A percentile compares a stretch with the other conserved stretches of the same genome.
Evolutionary conservation across 2,329 filamentous ascomycete species (phyloP).

Genomic region (Colletotrichum costaricense): DNA sequence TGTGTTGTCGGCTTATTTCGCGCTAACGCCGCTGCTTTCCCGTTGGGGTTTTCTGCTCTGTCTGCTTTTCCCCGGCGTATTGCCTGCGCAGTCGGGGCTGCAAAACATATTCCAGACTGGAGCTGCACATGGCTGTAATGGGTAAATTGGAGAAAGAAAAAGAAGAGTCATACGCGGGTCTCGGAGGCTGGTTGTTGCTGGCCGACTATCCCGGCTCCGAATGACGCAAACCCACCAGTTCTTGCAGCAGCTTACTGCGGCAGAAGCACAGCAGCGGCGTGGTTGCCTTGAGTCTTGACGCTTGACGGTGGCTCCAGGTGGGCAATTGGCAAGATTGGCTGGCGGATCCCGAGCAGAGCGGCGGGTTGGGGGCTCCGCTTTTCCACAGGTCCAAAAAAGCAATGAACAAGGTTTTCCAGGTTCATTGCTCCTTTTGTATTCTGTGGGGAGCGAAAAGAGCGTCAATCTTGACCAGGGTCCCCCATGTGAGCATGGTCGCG

Average conservation of each 20-base stretch:
- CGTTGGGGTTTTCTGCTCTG: not conserved
- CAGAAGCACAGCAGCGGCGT: conserved; percentile 10
- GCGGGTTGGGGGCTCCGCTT: conserved; percentile 11
- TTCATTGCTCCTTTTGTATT: conserved; percentile 22
- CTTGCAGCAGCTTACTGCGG: conserved; percentile 1
- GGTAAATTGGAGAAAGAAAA: conserved; percentile 13
- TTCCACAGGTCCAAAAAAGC: conserved; percentile 15
- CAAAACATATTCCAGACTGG: conserved; percentile 4
- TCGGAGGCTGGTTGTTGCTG: conserved; percentile 9
- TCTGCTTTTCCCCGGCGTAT: not conserved
- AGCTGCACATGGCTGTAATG: conserved; percentile 16
- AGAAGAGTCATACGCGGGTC: conserved; percentile 20
- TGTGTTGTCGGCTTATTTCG: not conserved
- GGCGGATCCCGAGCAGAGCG: conserved; percentile 15
- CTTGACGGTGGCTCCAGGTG: not conserved
- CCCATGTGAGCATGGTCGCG: conserved; percentile 19
- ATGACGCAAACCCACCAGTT: conserved; percentile 31
- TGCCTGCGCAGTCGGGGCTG: not conserved
- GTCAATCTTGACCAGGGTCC: conserved; percentile 22
- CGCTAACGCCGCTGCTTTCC: not conserved
- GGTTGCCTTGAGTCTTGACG: conserved; percentile 2
- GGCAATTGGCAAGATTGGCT: conserved; percentile 20
- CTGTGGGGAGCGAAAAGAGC: conserved; percentile 25
- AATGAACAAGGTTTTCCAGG: conserved; percentile 35
- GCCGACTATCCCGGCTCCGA: conserved; percentile 26